Evolutionary conservation across 2,329 filamentous ascomycete genomes (phyloP), one percentile per base, ranked within the genome.

Genomic region (Phialophora chinensis): DNA sequence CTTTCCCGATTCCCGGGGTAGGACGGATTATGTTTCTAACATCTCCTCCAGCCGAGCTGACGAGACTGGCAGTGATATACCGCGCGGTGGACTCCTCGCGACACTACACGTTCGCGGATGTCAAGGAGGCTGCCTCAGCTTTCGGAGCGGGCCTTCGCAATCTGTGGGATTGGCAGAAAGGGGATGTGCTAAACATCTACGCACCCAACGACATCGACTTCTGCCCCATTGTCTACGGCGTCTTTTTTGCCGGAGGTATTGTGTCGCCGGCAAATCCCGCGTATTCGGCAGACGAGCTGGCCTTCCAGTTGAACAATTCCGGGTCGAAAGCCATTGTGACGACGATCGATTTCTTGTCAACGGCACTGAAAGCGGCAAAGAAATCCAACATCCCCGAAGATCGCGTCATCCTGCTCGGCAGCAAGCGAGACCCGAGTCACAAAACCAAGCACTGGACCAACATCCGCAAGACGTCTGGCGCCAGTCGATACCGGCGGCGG

Each of bases 121-220:
- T 91, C 65, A 89, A 87, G 73, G 82, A 83, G 68, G 83, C 87
- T 17, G 90, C 92, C 0, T 79, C 88, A 38, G 85, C 87, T 11
- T 96, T 97, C 72, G 93, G 92, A 58, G 87, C 89, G 70, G 93
- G 92, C 0, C 84, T 98, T 20, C 89, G 88, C 73, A 86, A 90
- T 44, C 78, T 84, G 25, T 94, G 90, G 86, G 85, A 88, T 60
- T 97, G 93, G 91, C 84, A 88, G 73, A 93, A 90, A 75, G 91
- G 91, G 73, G 91, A 97, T 76, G 91, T 95, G 1, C 84, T 97
- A 23, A 90, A 86, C 14, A 83, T 97, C 65, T 97, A 90, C 82
- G 89, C 91, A 3, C 91, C 93, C 25, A 97, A 98, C 77, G 88
- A 86, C 77, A 90, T 97, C 75, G 94, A 97, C 77, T 92, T 90